Evolutionary conservation across 169 alveolate genomes (phyloP), one percentile per base, ranked within the genome.

Genomic region (Babesia sp.): DNA sequence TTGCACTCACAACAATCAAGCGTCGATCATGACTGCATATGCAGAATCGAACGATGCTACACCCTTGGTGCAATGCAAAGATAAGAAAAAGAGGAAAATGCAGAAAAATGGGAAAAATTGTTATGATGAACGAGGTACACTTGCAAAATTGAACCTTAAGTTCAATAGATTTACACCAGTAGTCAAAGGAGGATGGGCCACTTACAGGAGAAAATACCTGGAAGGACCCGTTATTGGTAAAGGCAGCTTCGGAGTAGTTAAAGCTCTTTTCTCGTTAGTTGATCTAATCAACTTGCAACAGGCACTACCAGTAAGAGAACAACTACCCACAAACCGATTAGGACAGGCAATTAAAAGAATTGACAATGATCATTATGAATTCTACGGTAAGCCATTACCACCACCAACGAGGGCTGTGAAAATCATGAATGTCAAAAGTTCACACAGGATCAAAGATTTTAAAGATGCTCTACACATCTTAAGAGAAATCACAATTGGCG

Each of bases 231-330:
- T 70, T 28, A 74, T 79, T 44, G 87, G 87, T 28, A 29, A 74
- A 31, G 87, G 87, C 11, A 69, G 83, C 61, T 79, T 79, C 64
- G 87, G 87, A 5, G 87, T 79, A 18, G 87, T 79, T 42, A 79
- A 70, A 44, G 67, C 87, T 0, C 51, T 79, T 20, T 79, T 79
- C 34, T 34, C 81, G 39, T 58, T 79, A 83, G 83, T 70, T 24
- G 87, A 79, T 1, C 31, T 79, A 2, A 31, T 79, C 53, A 68
- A 45, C 6, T 51, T 79, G 54, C 78, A 79, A 39, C 87, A 79
- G 77, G 11, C 31, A 36, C 51, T 79, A 22, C 87, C 87, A 44
- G 61, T 57, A 37, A 79, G 59, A 50, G 45, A 56, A 29, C 77
- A 75, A 33, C 66, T 71, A 29, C 87, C 87, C 4, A 60, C 78